Evolutionary conservation across 805 yeast genomes (phyloP).

Genomic region (Candida cerambycidarum): DNA sequence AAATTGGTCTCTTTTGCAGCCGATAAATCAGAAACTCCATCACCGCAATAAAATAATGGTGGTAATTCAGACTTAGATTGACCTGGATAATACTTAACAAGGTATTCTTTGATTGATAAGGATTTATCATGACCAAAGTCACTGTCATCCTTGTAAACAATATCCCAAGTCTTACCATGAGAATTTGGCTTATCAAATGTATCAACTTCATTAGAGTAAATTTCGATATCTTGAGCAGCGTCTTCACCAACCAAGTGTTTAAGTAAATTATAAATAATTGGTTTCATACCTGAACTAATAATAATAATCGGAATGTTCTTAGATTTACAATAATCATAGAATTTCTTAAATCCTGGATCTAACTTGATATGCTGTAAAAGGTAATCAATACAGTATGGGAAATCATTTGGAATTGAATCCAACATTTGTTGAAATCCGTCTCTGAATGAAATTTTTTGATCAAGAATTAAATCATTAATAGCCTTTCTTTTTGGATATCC

Average conservation of each 20-base stretch:
- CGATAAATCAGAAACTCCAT: slow-evolving; percentile 92
- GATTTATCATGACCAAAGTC: slow-evolving; percentile 96
- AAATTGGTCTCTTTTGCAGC: slow-evolving; percentile 96
- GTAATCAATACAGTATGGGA: slow-evolving; percentile 75
- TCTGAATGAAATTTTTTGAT: slow-evolving; percentile 67
- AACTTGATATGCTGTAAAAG: slow-evolving; percentile 65
- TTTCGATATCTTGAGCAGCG: slow-evolving; percentile 68
- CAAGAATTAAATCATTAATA: slow-evolving; percentile 70
- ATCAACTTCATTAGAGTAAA: slow-evolving; percentile 76
- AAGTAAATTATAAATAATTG: slow-evolving; percentile 79
- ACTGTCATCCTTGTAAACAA: slow-evolving; percentile 80
- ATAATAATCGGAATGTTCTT: slow-evolving; percentile 80
- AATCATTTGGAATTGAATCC: slow-evolving; percentile 71
- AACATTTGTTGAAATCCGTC: slow-evolving; percentile 86
- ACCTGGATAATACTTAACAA: slow-evolving; percentile 17
- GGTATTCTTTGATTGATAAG: slow-evolving; percentile 61
- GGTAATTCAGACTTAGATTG: slow-evolving; percentile 37
- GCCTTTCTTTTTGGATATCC: slow-evolving; percentile 67
- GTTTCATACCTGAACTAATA: slow-evolving; percentile 92
- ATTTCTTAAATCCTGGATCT: slow-evolving; percentile 87
- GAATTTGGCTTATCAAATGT: slow-evolving; percentile 29
- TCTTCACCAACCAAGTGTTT: slow-evolving; percentile 74
- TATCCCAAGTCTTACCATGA: slow-evolving; percentile 69
- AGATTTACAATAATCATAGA: slow-evolving; percentile 74
- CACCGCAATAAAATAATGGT: slow-evolving; percentile 88